A percentile compares a stretch with the other conserved stretches of the same genome.
phyloP scores from a whole-genome alignment of 2,329 filamentous ascomycete species.

The Claviceps humidiphila region DNA sequence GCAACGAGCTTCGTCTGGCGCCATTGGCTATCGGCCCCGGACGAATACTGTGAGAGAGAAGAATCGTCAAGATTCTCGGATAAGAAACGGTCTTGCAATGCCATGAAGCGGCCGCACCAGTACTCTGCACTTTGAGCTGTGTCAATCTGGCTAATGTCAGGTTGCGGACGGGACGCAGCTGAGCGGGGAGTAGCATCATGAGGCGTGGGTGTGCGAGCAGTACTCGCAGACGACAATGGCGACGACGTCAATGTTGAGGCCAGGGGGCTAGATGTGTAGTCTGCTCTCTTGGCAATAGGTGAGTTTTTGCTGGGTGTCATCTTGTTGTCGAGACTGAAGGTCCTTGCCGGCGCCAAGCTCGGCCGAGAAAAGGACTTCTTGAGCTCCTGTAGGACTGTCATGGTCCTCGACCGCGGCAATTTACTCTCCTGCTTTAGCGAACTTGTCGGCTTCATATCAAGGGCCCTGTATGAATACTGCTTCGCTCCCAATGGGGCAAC shows the following conservation, averaged over 20 bases:
- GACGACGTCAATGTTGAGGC: background rate
- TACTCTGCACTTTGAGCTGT: slow-evolving; percentile 36
- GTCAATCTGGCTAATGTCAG: slow-evolving; percentile 20
- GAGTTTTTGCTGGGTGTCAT: background rate
- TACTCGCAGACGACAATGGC: background rate
- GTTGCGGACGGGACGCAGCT: slow-evolving; percentile 5
- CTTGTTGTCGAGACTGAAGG: slow-evolving; percentile 10
- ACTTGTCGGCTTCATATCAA: background rate
- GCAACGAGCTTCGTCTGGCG: background rate
- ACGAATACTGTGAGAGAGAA: background rate
- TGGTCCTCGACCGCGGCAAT: slow-evolving; percentile 31
- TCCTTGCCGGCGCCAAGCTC: slow-evolving; percentile 11
- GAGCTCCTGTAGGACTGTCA: slow-evolving; percentile 31
- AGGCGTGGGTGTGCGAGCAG: background rate
- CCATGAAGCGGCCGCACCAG: slow-evolving; percentile 49
- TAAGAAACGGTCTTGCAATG: slow-evolving; percentile 36
- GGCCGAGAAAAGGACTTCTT: slow-evolving; percentile 30
- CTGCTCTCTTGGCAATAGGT: background rate
- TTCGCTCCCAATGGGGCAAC: slow-evolving; percentile 6
- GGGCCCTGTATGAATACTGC: background rate
- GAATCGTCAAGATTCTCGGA: slow-evolving; percentile 15
- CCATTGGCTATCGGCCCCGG: background rate
- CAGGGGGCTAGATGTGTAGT: background rate
- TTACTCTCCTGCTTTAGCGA: slow-evolving; percentile 9
- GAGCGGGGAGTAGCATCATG: background rate